These are phyloP conservation scores for Geranomyces michiganensis DNA, from an alignment of 192 early-diverging fungal species.

Conservation along the genomic window DNA sequence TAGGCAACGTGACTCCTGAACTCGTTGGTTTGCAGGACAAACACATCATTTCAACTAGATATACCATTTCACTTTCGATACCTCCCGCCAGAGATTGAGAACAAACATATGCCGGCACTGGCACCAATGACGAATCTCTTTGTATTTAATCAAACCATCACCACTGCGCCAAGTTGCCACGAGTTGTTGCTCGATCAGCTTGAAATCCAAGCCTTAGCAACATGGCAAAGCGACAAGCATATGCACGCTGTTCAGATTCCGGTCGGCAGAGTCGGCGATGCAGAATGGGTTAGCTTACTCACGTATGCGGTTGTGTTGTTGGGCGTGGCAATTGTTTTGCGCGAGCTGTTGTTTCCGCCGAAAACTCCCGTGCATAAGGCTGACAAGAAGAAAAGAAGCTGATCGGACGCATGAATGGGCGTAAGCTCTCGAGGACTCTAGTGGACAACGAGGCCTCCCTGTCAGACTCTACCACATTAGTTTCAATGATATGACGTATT, in stretches of 20 bases:
- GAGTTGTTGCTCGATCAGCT: not conserved
- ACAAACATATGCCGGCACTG: not conserved
- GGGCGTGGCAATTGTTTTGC: not conserved
- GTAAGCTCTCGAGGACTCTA: no score
- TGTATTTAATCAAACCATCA: not conserved
- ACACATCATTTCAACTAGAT: not conserved
- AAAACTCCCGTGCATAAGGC: no score
- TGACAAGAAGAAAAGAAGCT: no score
- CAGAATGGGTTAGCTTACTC: not conserved
- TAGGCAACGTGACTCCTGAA: no score
- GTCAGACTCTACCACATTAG: no score
- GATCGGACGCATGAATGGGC: no score
- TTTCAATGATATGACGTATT: no score
- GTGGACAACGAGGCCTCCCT: no score
- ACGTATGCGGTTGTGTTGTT: not conserved
- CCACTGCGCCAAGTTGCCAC: not conserved
- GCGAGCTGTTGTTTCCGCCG: not conserved
- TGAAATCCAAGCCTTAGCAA: not conserved
- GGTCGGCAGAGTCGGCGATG: not conserved
- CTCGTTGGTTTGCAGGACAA: constrained; percentile 2
- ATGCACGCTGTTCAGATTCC: not conserved
- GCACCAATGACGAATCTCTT: not conserved
- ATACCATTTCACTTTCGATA: constrained; percentile 2
- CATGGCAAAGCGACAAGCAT: not conserved
- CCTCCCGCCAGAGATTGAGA: not conserved